Evolutionary conservation across 306 rosid species (phyloP), one percentile per base, ranked within the genome.

Genomic region (Cercis canadensis): DNA sequence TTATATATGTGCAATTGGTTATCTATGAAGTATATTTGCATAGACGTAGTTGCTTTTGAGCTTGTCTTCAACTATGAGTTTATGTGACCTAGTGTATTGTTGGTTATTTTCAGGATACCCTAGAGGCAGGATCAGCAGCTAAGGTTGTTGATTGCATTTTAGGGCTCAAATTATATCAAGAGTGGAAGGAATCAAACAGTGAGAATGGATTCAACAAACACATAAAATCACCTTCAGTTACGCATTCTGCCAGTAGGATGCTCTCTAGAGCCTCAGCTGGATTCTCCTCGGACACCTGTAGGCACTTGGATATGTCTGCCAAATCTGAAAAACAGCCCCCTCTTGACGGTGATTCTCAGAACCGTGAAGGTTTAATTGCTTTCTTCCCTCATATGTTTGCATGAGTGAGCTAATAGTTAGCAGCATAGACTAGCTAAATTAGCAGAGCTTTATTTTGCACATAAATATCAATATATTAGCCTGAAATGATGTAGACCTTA

Each of bases 131-230:
- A 40, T 85, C 97, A 0, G 88, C 72, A 47, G 82, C 78, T 39
- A 94, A 84, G 81, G 87, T 91, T 62, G 99, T 89, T 40, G 96
- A 94, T 69, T 94, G 99, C 72, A 76, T 94, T 72, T 85, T 94
- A 77, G 80, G 87, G 3, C 90, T 94, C 65, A 89, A 83, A 84
- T 84, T 81, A 52, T 84, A 81, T 81, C 83, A 87, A 51, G 96
- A 89, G 84, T 78, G 69, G 70, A 90, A 93, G 83, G 76, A 81
- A 73, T 81, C 39, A 70, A 79, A 57, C 71, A 62, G 68, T 46
- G 86, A 71, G 59, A 91, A 74, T 77, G 91, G 88, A 53, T 71
- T 56, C 78, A 49, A 32, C 71, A 89, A 79, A 69, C 77, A 47
- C 70, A 29, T 73, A 39, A 94, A 85, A 75, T 94, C 99, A 69